Evolutionary conservation across 306 rosid species (phyloP), one percentile per base, ranked within the genome.

Genomic region (Ammopiptanthus mongolicus): DNA sequence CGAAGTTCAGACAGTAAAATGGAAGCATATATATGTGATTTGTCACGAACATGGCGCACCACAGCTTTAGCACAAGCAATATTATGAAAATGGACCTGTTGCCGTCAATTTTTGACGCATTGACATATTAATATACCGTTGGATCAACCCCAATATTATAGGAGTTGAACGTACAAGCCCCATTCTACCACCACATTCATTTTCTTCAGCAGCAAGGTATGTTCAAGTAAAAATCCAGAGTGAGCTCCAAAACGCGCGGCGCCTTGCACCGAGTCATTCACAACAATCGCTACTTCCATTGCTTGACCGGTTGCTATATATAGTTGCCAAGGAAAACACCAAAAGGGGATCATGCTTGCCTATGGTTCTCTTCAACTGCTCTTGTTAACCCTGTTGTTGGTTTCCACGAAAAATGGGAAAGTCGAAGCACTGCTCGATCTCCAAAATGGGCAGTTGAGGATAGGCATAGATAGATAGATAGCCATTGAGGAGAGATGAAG

Each of bases 21-120:
- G 0, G 94, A 88, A 33, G 96, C 89, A 6, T 90, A 11, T 41
- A 4, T 4, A 31, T 31, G 94, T 5, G 91, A 51, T 73, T 80
- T 91, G 56, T 91, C 94, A 0, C 98, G 92, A 2, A 31, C 94
- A 93, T 22, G 97, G 34, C 34, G 34, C 34, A 29, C 98, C 23
- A 93, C 97, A 0, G 98, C 97, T 64, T 91, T 96, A 2, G 97
- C 98, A 36, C 96, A 91, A 28, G 94, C 92, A 62, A 88, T 83
- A 25, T 25, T 25, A 23, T 1, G n/a, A n/a, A n/a, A n/a, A n/a
- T n/a, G n/a, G n/a, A n/a, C n/a, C n/a, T n/a, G n/a, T n/a, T n/a
- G n/a, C n/a, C n/a, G n/a, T n/a, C n/a, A n/a, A n/a, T n/a, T n/a
- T n/a, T n/a, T n/a, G n/a, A n/a, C n/a, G n/a, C n/a, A n/a, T n/a